Evolutionary conservation across 2,329 filamentous ascomycete genomes (phyloP).

Genomic region (Penicillium sclerotigenum): DNA sequence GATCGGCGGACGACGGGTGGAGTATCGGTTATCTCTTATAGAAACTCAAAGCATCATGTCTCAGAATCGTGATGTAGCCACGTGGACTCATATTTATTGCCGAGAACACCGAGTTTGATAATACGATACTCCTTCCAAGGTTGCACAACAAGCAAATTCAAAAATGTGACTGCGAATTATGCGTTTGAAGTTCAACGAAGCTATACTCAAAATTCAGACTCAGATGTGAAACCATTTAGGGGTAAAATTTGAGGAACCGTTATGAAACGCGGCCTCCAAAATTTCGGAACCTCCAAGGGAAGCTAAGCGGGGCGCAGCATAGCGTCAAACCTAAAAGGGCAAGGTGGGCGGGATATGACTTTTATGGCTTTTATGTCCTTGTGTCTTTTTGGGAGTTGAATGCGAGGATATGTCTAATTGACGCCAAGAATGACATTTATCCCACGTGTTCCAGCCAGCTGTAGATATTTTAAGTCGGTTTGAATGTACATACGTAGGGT

Average conservation of each 20-base stretch:
- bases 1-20: neutral
- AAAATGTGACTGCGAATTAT: neutral
- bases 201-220: neutral
- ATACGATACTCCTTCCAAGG: too few species aligned
- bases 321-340: neutral
- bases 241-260: neutral
- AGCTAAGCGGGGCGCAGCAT: neutral
- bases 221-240: neutral
- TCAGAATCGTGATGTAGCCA: neutral
- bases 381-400: too few species aligned
- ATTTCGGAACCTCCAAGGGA: neutral
- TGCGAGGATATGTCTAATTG: neutral
- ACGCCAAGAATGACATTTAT: neutral
- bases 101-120: neutral
- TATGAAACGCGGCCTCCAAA: neutral
- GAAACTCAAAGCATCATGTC: neutral
- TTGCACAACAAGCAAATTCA: neutral
- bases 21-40: neutral
- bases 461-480: neutral
- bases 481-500: neutral
- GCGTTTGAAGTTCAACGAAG: neutral
- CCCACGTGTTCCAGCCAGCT: neutral
- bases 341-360: neutral
- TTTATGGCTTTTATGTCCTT: too few species aligned
- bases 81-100: too few species aligned